Base-by-base conservation (phyloP, 352 stramenopile genomes). In the Pilasporangium apinafurcum region DNA sequence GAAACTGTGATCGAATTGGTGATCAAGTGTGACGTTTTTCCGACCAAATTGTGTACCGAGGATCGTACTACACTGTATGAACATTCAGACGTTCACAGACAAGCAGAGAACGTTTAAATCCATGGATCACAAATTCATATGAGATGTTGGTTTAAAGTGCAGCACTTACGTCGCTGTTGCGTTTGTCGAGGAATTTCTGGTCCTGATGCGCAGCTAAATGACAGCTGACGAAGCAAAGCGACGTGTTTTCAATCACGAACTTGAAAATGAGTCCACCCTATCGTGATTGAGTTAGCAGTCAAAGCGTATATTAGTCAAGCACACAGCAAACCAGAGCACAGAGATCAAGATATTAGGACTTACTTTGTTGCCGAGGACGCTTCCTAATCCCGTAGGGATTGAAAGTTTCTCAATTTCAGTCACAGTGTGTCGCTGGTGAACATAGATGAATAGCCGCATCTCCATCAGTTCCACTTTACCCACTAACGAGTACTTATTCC, bases 1-100 rank as follows among this genome's bases (percentile, higher is more conserved):
- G 48, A 93, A 93, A 45, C 73, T 83, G 59, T 95, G 79, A 55
- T 92, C 80, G 20, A 88, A 87, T 45, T 94, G 82, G 26, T 66
- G 72, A 42, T 93, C 81, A 14, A 89, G 61, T 9, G 73, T 60
- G 22, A 93, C 59, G 44, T 81, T 66, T 53, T 83, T 82, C 42
- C 76, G 54, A 2, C 76, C 68, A 12, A 94, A 63, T n/a, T 77
- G 58, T 6, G 63, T 51, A 10, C 65, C 64, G 10, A 93, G 64
- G 39, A 95, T 95, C 37, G 75, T 79, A 3, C 74, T 62, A 37
- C 78, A 86, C 80, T 92, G 31, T 2, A 10, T 2, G n/a, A n/a
- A n/a, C n/a, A n/a, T n/a, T n/a, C n/a, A n/a, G n/a, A n/a, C n/a
- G n/a, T n/a, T n/a, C n/a, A n/a, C n/a, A n/a, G n/a, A n/a, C n/a